Base-by-base conservation (phyloP, 805 yeast genomes). In the Jamesozyma spencerorum region DNA sequence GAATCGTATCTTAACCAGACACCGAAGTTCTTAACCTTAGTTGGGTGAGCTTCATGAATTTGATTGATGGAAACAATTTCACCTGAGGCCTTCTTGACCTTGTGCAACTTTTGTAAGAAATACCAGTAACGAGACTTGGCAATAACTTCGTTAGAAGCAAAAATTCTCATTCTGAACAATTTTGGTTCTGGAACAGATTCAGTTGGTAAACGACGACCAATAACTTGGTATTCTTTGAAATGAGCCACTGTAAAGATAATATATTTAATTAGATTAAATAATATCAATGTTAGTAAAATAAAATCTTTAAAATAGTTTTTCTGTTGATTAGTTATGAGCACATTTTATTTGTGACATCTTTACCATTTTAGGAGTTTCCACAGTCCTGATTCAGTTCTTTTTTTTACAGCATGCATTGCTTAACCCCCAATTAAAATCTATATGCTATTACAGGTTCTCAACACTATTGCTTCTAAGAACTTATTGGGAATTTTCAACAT, bases 41-140 rank as follows among this genome's bases (percentile, higher is more conserved):
- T 85, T 74, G 98, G 97, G 79, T 79, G 85, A 69, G 87, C 75
- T 79, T 92, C 99, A 68, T 81, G 67, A 70, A 92, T 85, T 66
- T 73, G 72, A 81, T 86, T 86, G 64, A 92, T 79, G 53, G 96
- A 75, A 64, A 92, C 95, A 66, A 92, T 77, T 79, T 92, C 98
- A 84, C 99, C 99, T 66, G 95, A 86, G 64, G 98, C 92, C 80
- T 85, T 87, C 92, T 92, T 92, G 69, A 92, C 96, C 81, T 94
- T 90, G 85, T 90, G 95, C 72, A 92, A 81, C 75, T 87, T 88
- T 75, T 90, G 95, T 77, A 92, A 83, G 81, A 92, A 92, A 81
- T 92, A 92, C 99, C 99, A 92, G 95, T 86, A 92, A 79, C 99
- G 90, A 65, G 99, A 92, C 82, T 92, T 92, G 70, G 98, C 98